Conservation (phyloP, 257 asterid genomes). For the Nicotiana tabacum region DNA sequence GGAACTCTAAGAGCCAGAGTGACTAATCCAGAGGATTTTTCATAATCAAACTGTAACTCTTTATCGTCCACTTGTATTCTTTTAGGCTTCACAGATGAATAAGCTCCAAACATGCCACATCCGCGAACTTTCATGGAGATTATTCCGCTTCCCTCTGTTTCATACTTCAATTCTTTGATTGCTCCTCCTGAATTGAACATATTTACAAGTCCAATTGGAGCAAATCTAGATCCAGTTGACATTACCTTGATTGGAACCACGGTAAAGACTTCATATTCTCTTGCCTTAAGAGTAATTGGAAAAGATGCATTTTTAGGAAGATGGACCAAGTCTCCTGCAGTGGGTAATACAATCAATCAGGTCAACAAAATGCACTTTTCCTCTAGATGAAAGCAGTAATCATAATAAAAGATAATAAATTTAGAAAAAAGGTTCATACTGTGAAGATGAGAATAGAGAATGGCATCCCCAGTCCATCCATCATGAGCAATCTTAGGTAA, state of each 20-base stretch:
- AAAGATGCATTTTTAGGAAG: constrained; percentile 54
- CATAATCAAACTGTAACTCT: constrained; percentile 51
- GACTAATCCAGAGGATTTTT: constrained; percentile 54
- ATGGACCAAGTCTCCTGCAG: constrained; percentile 63
- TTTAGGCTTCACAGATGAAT: constrained; percentile 56
- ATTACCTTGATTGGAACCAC: constrained; percentile 52
- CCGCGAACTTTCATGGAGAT: constrained; percentile 54
- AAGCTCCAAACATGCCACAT: constrained; percentile 69
- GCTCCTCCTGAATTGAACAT: constrained; percentile 97
- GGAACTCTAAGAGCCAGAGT: constrained; percentile 35
- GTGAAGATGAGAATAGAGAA: constrained; percentile 56
- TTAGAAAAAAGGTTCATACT: too few species aligned
- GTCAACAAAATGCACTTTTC: background rate
- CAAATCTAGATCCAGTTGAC: constrained; percentile 42
- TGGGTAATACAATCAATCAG: background rate
- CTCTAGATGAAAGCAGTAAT: background rate
- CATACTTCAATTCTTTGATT: constrained; percentile 45
- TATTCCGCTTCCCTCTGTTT: constrained; percentile 29
- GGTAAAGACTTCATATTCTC: constrained; percentile 72
- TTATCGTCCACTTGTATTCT: constrained; percentile 40
- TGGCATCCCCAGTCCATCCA: constrained; percentile 57
- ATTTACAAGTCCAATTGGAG: constrained; percentile 64
- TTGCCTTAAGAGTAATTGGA: constrained; percentile 57
- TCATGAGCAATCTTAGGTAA: constrained; percentile 59
- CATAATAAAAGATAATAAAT: background rate